Base-by-base conservation (phyloP, 2,329 filamentous ascomycete genomes). In the Penicillium sp. region DNA sequence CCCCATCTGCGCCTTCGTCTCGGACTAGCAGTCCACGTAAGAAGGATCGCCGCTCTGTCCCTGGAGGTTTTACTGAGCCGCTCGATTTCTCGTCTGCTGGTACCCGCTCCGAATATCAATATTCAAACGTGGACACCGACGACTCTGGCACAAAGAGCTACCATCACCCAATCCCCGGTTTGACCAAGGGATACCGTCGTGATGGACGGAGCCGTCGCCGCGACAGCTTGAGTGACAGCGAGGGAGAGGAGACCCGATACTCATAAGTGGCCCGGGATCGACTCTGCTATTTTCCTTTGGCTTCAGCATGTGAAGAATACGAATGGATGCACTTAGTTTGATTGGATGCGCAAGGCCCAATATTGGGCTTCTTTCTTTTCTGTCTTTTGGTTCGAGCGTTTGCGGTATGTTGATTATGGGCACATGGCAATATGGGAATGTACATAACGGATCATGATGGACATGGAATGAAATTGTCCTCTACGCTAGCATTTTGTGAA, bases 201-300 rank as follows among this genome's bases (percentile, higher is more conserved):
- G 60, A 63, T 23, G 55, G 39, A 20, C 36, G 27, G 11, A 62
- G 69, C 25, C 60, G 64, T 12, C 57, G 72, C 30, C 65, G 72
- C 43, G 73, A 76, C 45, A 74, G 70, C 52, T 54, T 76, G 59
- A 75, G 72, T 52, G 74, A 76, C 45, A 75, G 72, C 45, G 73
- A 74, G 27, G 62, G 60, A 6, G 62, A 62, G 8, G 57, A 60
- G 32, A 62, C 55, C 35, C 51, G 54, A n/a, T 57, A 54, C 26
- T 54, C 50, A 15, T 57, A 22, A n/a, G n/a, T n/a, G 18, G 18
- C 18, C 9, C 18, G 18, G 18, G 31, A 54, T 25, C 30, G 27
- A 14, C 14, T 13, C 25, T 9, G n/a, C 6, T 10, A 2, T 31
- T 22, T 10, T 18, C 20, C 9, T 29, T 23, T 32, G 8, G 29